Percentiles rank a stretch among this genome's conserved stretches.
phyloP scores from a whole-genome alignment of 2,329 filamentous ascomycete species.

The Fusarium verrucosum region DNA sequence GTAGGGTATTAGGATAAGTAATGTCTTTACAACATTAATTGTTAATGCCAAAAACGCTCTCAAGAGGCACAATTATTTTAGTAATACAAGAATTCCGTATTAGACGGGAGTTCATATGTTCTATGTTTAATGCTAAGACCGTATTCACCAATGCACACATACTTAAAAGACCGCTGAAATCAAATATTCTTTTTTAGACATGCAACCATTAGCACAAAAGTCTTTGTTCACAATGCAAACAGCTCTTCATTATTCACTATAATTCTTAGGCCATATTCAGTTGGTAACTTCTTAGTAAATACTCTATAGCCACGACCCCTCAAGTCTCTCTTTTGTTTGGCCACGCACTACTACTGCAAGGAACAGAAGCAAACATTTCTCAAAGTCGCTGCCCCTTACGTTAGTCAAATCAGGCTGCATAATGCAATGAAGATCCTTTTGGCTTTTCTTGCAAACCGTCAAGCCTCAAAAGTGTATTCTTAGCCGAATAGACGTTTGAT shows the following conservation, averaged over 20 bases:
- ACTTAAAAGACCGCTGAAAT: neutral
- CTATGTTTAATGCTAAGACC: neutral
- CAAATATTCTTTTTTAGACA: neutral
- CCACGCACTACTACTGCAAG: constrained; percentile 20
- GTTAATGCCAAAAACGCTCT: neutral
- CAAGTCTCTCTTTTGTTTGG: neutral
- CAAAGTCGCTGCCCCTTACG: constrained; percentile 20
- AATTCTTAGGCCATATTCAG: neutral
- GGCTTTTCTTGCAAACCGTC: constrained; percentile 7
- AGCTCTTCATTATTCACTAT: neutral
- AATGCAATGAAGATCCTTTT: neutral
- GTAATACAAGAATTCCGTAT: neutral
- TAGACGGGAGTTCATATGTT: neutral
- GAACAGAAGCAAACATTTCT: constrained; percentile 6
- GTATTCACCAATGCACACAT: neutral
- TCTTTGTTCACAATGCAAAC: neutral
- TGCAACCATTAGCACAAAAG: neutral
- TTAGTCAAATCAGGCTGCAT: constrained; percentile 3
- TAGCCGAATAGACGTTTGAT: constrained; percentile 5
- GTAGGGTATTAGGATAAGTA: no score
- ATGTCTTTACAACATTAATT: neutral
- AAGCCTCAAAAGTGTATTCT: constrained; percentile 16
- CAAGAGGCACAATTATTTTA: no score
- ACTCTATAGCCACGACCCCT: constrained; percentile 21
- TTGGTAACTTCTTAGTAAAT: neutral